Evolutionary conservation across 768 basidiomycete species (phyloP), one percentile per base, ranked within the genome.

Genomic region (Psilocybe subaeruginosa): DNA sequence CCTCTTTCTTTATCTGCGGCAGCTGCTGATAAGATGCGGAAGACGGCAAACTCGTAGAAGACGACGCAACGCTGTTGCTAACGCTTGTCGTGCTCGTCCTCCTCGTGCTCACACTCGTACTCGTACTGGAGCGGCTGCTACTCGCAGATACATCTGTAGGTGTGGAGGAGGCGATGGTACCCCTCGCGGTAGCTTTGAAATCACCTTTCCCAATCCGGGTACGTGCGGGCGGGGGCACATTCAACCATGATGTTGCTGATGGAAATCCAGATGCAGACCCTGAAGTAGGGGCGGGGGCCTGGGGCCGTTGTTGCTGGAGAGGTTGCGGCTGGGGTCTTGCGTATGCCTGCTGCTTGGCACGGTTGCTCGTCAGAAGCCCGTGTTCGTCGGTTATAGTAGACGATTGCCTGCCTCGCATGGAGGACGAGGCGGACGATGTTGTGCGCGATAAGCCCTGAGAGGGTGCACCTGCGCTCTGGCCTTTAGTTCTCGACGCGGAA

Each of bases 181-280:
- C 41, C 11, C 11, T 43, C 11, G n/a, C 41, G 14, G 48, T 23
- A 23, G 2, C 23, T 23, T 23, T 23, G 23, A 23, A 23, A 23
- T 0, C 49, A 29, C 37, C 12, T 8, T 33, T 19, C 3, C 35
- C 49, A 3, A 37, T 27, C 4, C 14, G 41, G 14, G 41, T 43
- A 50, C 49, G 57, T 17, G 57, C 27, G 14, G 49, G 57, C 16
- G 57, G 57, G 27, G 57, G 57, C 35, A 51, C 9, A 35, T 31
- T 43, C 16, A 58, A 19, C 57, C 57, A 58, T 1, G 23, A 48
- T 29, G 57, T 8, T 1, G 16, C 9, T 12, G 41, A 12, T 43
- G 41, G 11, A 5, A 8, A 43, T 43, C 7, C 14, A 12, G 41
- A 16, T 4, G 41, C 11, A 43, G 37, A 39, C 14, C 8, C 8